Evolutionary conservation across 1,284 basidiomycete species (phyloP).

Genomic region (Tilletiopsis washingtonensis): DNA sequence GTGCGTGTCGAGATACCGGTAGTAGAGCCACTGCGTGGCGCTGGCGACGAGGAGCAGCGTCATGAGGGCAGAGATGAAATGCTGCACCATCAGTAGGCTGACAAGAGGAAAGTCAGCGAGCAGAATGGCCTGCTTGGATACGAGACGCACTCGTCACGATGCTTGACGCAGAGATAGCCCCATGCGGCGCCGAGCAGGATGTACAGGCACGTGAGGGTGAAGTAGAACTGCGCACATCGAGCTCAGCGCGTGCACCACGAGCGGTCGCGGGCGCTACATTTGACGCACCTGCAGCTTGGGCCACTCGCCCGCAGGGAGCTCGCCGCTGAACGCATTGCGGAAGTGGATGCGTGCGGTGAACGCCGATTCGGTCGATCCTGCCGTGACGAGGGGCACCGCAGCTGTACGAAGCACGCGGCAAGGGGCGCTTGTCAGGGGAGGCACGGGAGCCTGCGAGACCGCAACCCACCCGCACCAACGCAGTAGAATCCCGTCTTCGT

Average conservation of each 20-base stretch:
- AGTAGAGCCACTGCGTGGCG: conserved; percentile 55
- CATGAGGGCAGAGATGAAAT: conserved; percentile 87
- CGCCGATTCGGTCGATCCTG: too few species aligned
- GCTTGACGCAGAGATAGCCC: conserved; percentile 75
- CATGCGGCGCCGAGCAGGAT: conserved; percentile 62
- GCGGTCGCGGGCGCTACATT: background rate
- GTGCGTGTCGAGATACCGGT: conserved; percentile 35
- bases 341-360: conserved; percentile 78
- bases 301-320: conserved; percentile 85
- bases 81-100: conserved; percentile 53
- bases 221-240: conserved; percentile 61
- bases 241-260: background rate
- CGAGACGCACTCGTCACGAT: conserved; percentile 63
- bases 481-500: conserved; percentile 88
- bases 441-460: background rate
- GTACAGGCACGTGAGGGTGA: conserved; percentile 72
- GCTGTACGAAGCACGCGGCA: conserved; percentile 51
- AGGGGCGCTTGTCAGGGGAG: too few species aligned
- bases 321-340: conserved; percentile 78
- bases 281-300: conserved; percentile 88
- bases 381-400: conserved; percentile 71
- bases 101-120: background rate
- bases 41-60: conserved; percentile 86
- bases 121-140: background rate
- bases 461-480: conserved; percentile 58